phyloP scores from a whole-genome alignment of 2,329 filamentous ascomycete species.

The Cladophialophora immunda region DNA sequence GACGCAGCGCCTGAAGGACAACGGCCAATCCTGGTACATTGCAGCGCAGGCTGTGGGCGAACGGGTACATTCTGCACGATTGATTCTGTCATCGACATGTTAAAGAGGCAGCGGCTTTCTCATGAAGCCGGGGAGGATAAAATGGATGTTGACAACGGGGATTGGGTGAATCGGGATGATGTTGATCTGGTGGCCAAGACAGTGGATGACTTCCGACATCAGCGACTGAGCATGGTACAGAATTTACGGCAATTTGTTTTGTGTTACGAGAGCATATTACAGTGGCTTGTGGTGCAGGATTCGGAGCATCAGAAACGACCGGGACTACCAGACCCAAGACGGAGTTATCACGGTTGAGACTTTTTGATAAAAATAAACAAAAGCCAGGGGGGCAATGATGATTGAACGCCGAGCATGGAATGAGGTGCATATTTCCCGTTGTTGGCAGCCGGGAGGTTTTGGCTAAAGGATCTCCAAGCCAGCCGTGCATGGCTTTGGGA shows the following conservation, averaged over 20 bases:
- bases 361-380: conserved; percentile 8
- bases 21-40: conserved; percentile 88
- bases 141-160: conserved; percentile 45
- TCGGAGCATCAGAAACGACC: conserved; percentile 30
- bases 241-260: conserved; percentile 91
- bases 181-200: conserved; percentile 84
- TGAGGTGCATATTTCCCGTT: background rate
- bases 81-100: conserved; percentile 93
- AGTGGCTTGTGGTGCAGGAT: conserved; percentile 71
- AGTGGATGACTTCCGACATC: conserved; percentile 87
- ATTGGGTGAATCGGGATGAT: conserved; percentile 74
- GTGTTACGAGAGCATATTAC: conserved; percentile 92
- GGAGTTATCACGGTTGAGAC: conserved; percentile 35
- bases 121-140: conserved; percentile 30
- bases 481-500: conserved; percentile 1
- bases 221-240: conserved; percentile 96
- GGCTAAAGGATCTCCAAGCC: background rate
- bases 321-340: conserved; percentile 29
- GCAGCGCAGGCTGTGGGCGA: conserved; percentile 92
- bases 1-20: conserved; percentile 65
- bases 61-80: conserved; percentile 97
- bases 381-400: background rate
- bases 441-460: background rate
- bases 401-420: conserved; percentile 7
- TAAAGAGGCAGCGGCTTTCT: conserved; percentile 78